Evolutionary conservation across 495 filamentous ascomycete genomes (phyloP), one percentile per base, ranked within the genome.

Genomic region (Staphylotrichum longicolle): DNA sequence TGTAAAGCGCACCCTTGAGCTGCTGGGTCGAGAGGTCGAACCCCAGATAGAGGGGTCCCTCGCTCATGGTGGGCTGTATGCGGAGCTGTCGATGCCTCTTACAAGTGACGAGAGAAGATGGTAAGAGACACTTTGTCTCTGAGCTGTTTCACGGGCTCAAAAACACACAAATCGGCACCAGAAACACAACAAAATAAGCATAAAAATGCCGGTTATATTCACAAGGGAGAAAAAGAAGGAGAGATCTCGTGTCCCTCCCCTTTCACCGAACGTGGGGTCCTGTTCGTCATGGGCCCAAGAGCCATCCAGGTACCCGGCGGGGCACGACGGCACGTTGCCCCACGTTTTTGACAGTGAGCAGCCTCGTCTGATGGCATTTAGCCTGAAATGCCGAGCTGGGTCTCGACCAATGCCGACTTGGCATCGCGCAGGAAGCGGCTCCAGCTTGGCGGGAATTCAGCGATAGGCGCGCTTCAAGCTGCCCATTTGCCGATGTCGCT

Each of bases 21-120:
- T 96, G 92, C 75, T 97, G 94, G 59, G 94, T 98, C 33, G 92
- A 96, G 50, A 98, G 88, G 74, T 98, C 93, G 71, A 97, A 93
- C 46, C 93, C 93, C 60, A 97, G 82, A 66, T 96, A 97, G 58
- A 95, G 79, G 12, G 90, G 87, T 15, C 75, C 78, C 45, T 76
- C 62, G 46, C 74, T 64, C 60, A 62, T 62, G n/a, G 34, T 52
- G 33, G 34, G 1, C 82, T 57, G 60, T 73, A 61, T 58, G n/a
- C 44, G 4, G 46, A 12, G 14, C 37, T 51, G 14, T 10, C 9
- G 12, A 10, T 9, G 7, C 35, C 15, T 9, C 20, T 27, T 1
- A 33, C 35, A 37, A 11, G n/a, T 20, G 8, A 27, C 5, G 37
- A 55, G 52, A 44, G 39, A 55, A 4, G 37, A 20, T 15, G 35